Percentiles rank a stretch among this genome's conserved stretches.
phyloP scores from a whole-genome alignment of 2,329 filamentous ascomycete species.

The Orbilia brochopaga region DNA sequence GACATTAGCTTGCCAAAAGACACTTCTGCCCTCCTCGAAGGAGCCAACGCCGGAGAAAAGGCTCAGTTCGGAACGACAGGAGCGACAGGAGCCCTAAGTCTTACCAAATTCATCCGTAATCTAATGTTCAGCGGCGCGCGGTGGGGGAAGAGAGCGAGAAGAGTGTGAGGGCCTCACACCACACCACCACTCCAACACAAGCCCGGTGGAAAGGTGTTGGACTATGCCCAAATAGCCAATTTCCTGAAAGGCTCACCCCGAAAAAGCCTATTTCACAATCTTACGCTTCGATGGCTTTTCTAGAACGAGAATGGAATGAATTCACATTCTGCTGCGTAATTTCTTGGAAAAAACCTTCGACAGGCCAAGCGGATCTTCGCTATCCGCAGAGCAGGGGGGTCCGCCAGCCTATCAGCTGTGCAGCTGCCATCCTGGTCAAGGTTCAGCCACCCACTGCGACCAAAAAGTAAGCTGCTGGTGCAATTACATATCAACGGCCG shows the following conservation, averaged over 20 bases:
- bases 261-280: conserved; percentile 26
- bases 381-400: conserved; percentile 40
- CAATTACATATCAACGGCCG: conserved; percentile 9
- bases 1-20: conserved; percentile 6
- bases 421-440: conserved; percentile 36
- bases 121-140: conserved; percentile 1
- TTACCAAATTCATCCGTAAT: conserved; percentile 4
- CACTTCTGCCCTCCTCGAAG: background rate
- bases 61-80: background rate
- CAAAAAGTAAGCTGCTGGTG: conserved; percentile 20
- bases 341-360: conserved; percentile 37
- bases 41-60: background rate
- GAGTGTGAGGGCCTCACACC: background rate
- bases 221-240: conserved; percentile 27
- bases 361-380: conserved; percentile 43
- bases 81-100: background rate
- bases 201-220: background rate
- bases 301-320: conserved; percentile 47
- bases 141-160: conserved; percentile 1
- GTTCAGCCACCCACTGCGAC: conserved; percentile 41
- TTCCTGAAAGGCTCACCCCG: conserved; percentile 25
- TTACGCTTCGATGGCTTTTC: conserved; percentile 45
- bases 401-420: conserved; percentile 44
- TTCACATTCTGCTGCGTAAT: conserved; percentile 25
- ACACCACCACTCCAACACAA: too few relatives aligned